Evolutionary conservation across 768 basidiomycete genomes (phyloP).

Genomic region (Russula griseocarnosa): DNA sequence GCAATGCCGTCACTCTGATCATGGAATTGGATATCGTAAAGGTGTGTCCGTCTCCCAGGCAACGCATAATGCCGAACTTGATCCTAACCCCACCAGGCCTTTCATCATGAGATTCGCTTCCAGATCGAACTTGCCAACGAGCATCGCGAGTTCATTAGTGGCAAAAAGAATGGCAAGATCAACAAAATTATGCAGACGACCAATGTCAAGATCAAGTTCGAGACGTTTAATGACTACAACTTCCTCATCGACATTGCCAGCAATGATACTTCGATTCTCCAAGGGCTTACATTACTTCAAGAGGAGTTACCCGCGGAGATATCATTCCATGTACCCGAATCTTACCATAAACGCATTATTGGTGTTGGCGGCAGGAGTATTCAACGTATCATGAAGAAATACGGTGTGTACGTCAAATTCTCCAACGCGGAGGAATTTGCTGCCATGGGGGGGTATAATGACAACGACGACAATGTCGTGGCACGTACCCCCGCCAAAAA

Average conservation of each 20-base stretch:
- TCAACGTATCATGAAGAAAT: constrained; percentile 99
- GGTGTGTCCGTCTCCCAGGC: constrained; percentile 41
- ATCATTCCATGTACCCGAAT: constrained; percentile 97
- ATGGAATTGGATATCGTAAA: constrained; percentile 90
- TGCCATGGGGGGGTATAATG: constrained; percentile 87
- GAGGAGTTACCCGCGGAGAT: constrained; percentile 98
- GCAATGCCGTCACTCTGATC: constrained; percentile 78
- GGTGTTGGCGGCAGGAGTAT: constrained; percentile 97
- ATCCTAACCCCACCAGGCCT: constrained; percentile 48
- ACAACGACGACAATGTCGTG: constrained; percentile 98
- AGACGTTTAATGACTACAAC: constrained; percentile 95
- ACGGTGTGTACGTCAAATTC: constrained; percentile 99
- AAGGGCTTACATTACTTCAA: constrained; percentile 84
- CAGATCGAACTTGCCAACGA: constrained; percentile 97
- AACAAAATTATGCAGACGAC: constrained; percentile 99
- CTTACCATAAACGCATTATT: constrained; percentile 98
- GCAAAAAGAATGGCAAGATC: constrained; percentile 99
- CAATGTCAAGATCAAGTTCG: constrained; percentile 97
- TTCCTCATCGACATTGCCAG: constrained; percentile 91
- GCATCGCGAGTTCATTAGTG: constrained; percentile 96
- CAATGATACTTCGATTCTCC: constrained; percentile 76
- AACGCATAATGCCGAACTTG: neutral
- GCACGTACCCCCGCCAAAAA: constrained; percentile 99
- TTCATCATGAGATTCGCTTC: constrained; percentile 97
- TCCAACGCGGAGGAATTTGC: constrained; percentile 98